phyloP scores from a whole-genome alignment of 2,329 filamentous ascomycete genomes.

The Rhynchosporium agropyri region DNA sequence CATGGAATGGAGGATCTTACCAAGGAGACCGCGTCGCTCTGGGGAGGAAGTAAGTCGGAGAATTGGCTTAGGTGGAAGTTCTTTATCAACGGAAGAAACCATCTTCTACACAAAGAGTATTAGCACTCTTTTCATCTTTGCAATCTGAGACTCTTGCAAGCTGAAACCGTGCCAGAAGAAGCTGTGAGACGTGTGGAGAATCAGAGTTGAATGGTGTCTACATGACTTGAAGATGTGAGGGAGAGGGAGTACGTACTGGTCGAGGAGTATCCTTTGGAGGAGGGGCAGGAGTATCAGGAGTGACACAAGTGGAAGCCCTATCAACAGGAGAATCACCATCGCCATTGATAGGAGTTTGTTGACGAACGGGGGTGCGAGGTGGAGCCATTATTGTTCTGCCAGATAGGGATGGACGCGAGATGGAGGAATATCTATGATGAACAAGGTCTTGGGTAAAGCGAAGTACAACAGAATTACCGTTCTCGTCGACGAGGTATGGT shows the following conservation, averaged over 20 bases:
- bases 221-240: neutral
- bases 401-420: neutral
- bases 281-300: constrained; percentile 13
- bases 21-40: constrained; percentile 16
- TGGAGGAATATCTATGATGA: neutral
- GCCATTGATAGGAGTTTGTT: neutral
- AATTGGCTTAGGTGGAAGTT: constrained; percentile 19
- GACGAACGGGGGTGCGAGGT: constrained; percentile 10
- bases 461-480: neutral
- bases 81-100: constrained; percentile 14
- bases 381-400: neutral
- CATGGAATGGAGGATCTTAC: neutral
- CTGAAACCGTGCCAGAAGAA: neutral
- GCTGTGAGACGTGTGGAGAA: neutral
- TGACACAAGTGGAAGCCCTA: neutral
- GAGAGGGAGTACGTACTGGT: constrained; percentile 5
- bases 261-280: constrained; percentile 19
- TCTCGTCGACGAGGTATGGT: constrained; percentile 14
- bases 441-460: neutral
- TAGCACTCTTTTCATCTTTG: neutral
- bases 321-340: neutral
- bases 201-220: no score
- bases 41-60: constrained; percentile 14
- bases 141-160: neutral
- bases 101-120: constrained; percentile 6